Evolutionary conservation across 1,284 basidiomycete genomes (phyloP), one percentile per base, ranked within the genome.

Genomic region (Neolentinus lepideus): DNA sequence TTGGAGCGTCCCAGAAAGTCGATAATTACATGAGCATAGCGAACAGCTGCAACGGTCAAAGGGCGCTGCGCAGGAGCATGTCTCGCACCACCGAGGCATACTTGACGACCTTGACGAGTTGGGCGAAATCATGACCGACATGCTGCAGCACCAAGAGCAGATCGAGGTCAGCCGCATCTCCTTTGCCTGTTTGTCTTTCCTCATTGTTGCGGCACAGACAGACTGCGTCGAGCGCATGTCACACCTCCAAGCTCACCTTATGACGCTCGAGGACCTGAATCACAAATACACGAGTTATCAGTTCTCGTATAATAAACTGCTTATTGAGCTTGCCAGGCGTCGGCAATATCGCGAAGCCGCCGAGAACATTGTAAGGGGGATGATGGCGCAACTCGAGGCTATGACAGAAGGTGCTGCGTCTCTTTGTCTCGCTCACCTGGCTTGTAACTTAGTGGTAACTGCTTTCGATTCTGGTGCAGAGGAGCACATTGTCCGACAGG

Each of bases 51-150:
- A 69, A 2, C 63, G 72, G 3, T 71, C 74, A 1, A 81, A 80
- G 61, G 67, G 68, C 14, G 63, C 65, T 11, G 68, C 73, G 21
- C 71, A 77, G 56, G 71, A 73, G 52, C 75, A 79, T 58, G 63
- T 88, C 4, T 71, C 76, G 8, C 71, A 74, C 38, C 76, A 85
- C 24, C 65, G 69, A 22, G 67, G 61, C 24, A 77, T 74, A 3
- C 67, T 90, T n/a, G 74, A 80, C 51, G 79, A 85, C 61, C 73
- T 92, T 14, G 87, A 90, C 48, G 83, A 86, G 61, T 75, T 92
- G 2, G 88, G 84, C 1, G 81, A 85, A 21, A 87, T 90, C 53
- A 89, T 92, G 83, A 71, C 75, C 0, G 83, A 86, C 53, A 90
- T 91, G 85, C 68, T 91, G 3, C 74, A 77, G 38, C 78, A 75